Evolutionary conservation across 2,329 filamentous ascomycete species (phyloP), one percentile per base, ranked within the genome.

Genomic region (Cladosporium halotolerans): DNA sequence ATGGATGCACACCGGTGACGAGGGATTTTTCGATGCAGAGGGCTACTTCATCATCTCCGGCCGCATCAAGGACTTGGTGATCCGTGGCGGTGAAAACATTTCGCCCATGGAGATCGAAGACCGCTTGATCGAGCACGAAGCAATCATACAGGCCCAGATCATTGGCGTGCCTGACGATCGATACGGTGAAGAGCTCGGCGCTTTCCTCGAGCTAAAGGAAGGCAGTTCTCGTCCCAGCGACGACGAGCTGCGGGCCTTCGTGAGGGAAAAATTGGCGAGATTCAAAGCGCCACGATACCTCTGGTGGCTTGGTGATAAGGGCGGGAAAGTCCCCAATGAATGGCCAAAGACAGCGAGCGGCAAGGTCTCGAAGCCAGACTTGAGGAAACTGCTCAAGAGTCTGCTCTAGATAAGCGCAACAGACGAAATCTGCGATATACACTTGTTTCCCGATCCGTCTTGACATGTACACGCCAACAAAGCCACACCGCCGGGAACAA

Each of bases 1-100:
- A 16, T 89, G 85, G 84, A 71, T 81, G 57, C 80, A 82, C 60
- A 88, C 84, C 0, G 84, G 85, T 9, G 78, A 81, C 53, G 76
- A 80, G 60, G 78, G 72, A 1, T 66, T 74, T 1, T 73, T 81
- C 51, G 73, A 78, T 47, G 59, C 67, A 2, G 66, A 71, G 2
- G 71, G 70, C 13, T 72, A 73, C 52, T 66, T 65, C 63, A 78
- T 57, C 34, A 62, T 67, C 52, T 64, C 62, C 2, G 64, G 62
- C 6, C 60, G 65, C 2, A 63, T 65, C 59, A 67, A 66, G 50
- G 64, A 67, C 53, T 62, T 67, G 52, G 63, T 66, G 53, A 66
- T 66, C 44, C 58, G 64, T 79, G 81, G 84, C 46, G 84, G 85
- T 42, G 85, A 88, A 68, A 88, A 88, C 67, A 78, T 79, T 41